Base-by-base conservation (phyloP, 2,329 filamentous ascomycete species). In the Nothomitra cinnamomea region DNA sequence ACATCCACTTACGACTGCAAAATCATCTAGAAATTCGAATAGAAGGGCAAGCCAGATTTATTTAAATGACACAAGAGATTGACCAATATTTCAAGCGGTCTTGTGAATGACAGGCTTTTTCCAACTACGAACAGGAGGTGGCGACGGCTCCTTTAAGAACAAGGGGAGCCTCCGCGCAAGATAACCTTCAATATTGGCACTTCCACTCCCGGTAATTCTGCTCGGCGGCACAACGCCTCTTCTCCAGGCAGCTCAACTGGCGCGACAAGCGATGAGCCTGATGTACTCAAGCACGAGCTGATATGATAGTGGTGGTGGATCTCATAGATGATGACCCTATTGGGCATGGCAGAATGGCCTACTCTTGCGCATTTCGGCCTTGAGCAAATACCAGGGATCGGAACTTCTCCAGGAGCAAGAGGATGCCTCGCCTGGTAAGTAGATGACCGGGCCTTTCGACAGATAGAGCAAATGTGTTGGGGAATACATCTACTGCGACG, bases 111-210 rank as follows among this genome's bases (percentile, higher is more conserved):
- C 28, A 3, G 43, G 43, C 43, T 47, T 47, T 25, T 21, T 25
- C 43, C 21, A 47, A 25, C n/a, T 25, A 47, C 13, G 12, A 13
- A 47, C 12, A 47, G 43, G 21, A 47, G 43, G 22, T 25, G 43
- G 43, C n/a, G 43, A 47, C 28, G 21, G 43, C 43, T 47, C 43
- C 12, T 47, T 24, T 25, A 47, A 47, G 28, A 47, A 47, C 43
- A 47, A 47, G 12, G 43, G 21, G 22, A 47, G 43, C 43, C 43
- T 17, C 12, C 21, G 12, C 21, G 10, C 21, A 47, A 47, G 43
- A 47, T 47, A 47, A 47, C 43, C 43, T 25, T 47, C 12, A 15
- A 47, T 47, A 47, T 47, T 47, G 43, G 21, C 21, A 47, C 43
- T 25, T 47, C 43, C 43, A 25, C 21, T 24, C 43, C 43, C 13